These are phyloP conservation scores for Suhomyces wounanorum DNA, from an alignment of 1,139 yeast genomes.

Conservation along the genomic window DNA sequence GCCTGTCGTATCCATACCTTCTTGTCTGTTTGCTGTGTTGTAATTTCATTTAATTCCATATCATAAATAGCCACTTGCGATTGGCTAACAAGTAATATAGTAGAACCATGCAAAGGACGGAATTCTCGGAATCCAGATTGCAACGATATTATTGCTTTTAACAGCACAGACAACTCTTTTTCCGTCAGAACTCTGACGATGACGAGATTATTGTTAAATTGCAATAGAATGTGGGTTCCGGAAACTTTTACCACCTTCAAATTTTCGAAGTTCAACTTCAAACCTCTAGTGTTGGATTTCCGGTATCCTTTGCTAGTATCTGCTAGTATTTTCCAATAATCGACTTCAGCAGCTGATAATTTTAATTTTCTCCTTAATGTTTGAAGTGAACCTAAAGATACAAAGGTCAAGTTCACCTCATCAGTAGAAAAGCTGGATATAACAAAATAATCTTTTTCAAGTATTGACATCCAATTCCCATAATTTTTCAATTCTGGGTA, in stretches of 20 bases:
- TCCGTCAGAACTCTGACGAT: not conserved
- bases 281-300: not conserved
- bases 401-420: slow-evolving; percentile 19
- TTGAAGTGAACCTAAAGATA: slow-evolving; percentile 24
- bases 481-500: slow-evolving; percentile 2
- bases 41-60: slow-evolving; percentile 8
- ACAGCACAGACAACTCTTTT: not conserved
- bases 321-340: slow-evolving; percentile 5
- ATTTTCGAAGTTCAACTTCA: not conserved
- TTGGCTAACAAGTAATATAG: slow-evolving; percentile 2
- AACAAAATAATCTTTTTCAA: slow-evolving; percentile 18
- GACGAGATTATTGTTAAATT: not conserved
- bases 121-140: not conserved
- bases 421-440: slow-evolving; percentile 15
- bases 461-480: slow-evolving; percentile 10
- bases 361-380: slow-evolving; percentile 14
- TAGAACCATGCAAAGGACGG: not conserved
- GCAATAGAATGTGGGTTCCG: not conserved
- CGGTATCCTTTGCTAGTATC: slow-evolving; percentile 4
- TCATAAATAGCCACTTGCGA: slow-evolving; percentile 19
- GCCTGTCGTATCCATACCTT: slow-evolving; percentile 11
- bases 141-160: slow-evolving; percentile 1
- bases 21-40: slow-evolving; percentile 11
- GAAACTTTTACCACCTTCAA: slow-evolving; percentile 1
- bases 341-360: not conserved